Evolutionary conservation across 306 rosid species (phyloP).

Genomic region (Prunus dulcis): DNA sequence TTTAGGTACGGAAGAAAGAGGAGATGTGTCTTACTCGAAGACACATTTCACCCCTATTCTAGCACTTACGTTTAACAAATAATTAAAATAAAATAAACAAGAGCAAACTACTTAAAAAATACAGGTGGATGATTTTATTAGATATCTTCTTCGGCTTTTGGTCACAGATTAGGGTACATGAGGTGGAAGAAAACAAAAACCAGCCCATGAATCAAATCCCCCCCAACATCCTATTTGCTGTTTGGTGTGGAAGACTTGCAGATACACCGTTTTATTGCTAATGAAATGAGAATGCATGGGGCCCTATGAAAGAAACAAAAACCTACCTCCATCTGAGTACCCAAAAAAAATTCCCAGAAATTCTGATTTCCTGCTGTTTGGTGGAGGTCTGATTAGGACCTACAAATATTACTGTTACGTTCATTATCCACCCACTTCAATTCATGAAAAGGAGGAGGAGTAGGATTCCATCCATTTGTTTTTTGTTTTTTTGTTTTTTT

Average conservation of each 20-base stretch:
- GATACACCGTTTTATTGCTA: slow-evolving; percentile 6
- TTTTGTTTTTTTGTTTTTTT: background rate
- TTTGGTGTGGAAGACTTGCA: slow-evolving; percentile 5
- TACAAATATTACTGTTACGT: slow-evolving; percentile 8
- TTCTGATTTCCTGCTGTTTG: slow-evolving; percentile 22
- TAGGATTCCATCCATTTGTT: slow-evolving; percentile 25
- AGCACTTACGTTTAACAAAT: background rate
- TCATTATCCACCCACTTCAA: slow-evolving; percentile 19
- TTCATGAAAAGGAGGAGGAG: slow-evolving; percentile 29
- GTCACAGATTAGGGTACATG: slow-evolving; percentile 4
- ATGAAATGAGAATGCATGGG: slow-evolving; percentile 2
- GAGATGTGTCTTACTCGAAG: background rate
- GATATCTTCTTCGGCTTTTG: slow-evolving; percentile 2
- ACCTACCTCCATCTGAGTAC: background rate
- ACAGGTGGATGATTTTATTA: background rate
- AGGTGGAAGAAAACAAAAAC: slow-evolving; percentile 20
- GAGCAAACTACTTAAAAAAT: background rate
- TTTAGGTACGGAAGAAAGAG: background rate
- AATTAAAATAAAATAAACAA: background rate
- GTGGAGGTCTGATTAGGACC: slow-evolving; percentile 28
- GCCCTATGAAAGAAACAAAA: slow-evolving; percentile 29
- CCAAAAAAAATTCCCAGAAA: slow-evolving; percentile 7
- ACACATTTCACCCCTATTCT: background rate
- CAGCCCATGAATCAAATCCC: background rate
- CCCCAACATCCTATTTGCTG: slow-evolving; percentile 23